Percentiles rank a stretch among this genome's conserved stretches.
Conservation (phyloP, 2,329 filamentous ascomycete species). For the Botrytis paeoniae region DNA sequence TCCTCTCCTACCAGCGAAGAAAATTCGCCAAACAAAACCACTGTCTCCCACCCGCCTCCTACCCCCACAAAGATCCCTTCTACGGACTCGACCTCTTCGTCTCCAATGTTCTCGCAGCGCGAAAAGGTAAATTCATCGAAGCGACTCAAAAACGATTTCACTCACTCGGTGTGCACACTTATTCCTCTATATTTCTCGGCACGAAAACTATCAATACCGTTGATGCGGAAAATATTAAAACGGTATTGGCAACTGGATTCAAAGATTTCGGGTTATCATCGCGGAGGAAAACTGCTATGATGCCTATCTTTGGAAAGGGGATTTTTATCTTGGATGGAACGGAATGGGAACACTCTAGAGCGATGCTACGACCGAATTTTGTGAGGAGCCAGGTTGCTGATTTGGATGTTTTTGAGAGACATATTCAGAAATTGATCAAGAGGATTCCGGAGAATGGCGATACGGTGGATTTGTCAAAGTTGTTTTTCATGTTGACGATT, state of each 20-base stretch:
- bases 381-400: constrained; percentile 47
- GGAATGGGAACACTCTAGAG: constrained; percentile 51
- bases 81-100: constrained; percentile 51
- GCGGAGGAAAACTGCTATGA: constrained; percentile 44
- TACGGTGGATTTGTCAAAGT: constrained; percentile 56
- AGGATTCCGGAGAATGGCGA: constrained; percentile 53
- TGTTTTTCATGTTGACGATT: constrained; percentile 64
- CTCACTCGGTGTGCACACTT: constrained; percentile 22
- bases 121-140: constrained; percentile 40
- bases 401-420: constrained; percentile 57
- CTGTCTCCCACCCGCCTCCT: constrained; percentile 46
- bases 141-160: constrained; percentile 38
- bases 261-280: constrained; percentile 50
- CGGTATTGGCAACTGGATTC: constrained; percentile 55
- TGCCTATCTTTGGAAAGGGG: constrained; percentile 51
- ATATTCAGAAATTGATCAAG: constrained; percentile 56
- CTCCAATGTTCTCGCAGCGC: constrained; percentile 41
- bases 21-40: constrained; percentile 38
- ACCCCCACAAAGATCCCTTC: constrained; percentile 53
- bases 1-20: constrained; percentile 11
- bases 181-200: constrained; percentile 23
- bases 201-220: constrained; percentile 45
- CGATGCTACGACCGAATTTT: constrained; percentile 55
- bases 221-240: constrained; percentile 57
- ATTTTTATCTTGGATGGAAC: constrained; percentile 54